These are phyloP conservation scores for Yamadazyma ubonensis DNA, from an alignment of 805 yeast genomes.

Conservation along the genomic window DNA sequence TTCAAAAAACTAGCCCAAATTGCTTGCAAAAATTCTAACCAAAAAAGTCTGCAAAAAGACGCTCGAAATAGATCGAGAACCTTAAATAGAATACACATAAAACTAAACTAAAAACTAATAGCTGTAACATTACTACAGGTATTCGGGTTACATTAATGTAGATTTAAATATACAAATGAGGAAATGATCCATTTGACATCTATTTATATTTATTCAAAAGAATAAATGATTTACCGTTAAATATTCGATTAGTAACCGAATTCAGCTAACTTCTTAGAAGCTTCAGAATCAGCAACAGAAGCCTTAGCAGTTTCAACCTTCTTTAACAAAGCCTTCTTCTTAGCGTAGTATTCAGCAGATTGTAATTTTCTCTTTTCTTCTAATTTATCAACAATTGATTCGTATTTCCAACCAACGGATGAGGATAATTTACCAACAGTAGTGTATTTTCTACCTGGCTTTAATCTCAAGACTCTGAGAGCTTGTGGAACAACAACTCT, in stretches of 20 bases:
- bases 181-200: constrained; percentile 12
- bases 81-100: too few species aligned
- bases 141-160: constrained; percentile 11
- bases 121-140: too few species aligned
- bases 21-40: too few species aligned
- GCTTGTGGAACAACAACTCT: constrained; percentile 99
- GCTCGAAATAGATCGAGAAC: too few species aligned
- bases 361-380: constrained; percentile 99
- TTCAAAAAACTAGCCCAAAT: too few species aligned
- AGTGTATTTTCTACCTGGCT: constrained; percentile 99
- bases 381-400: constrained; percentile 92
- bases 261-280: constrained; percentile 89
- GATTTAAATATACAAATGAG: constrained; percentile 18
- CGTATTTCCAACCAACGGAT: constrained; percentile 99
- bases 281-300: constrained; percentile 86
- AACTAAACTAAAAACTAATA: too few species aligned
- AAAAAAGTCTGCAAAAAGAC: too few species aligned
- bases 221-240: constrained; percentile 13
- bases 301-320: constrained; percentile 86
- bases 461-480: constrained; percentile 96
- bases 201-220: constrained; percentile 11
- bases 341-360: constrained; percentile 98
- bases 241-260: constrained; percentile 79
- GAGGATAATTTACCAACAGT: constrained; percentile 94
- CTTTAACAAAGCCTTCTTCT: constrained; percentile 95